Conservation (phyloP, 345 rosid genomes). For the Murraya paniculata region DNA sequence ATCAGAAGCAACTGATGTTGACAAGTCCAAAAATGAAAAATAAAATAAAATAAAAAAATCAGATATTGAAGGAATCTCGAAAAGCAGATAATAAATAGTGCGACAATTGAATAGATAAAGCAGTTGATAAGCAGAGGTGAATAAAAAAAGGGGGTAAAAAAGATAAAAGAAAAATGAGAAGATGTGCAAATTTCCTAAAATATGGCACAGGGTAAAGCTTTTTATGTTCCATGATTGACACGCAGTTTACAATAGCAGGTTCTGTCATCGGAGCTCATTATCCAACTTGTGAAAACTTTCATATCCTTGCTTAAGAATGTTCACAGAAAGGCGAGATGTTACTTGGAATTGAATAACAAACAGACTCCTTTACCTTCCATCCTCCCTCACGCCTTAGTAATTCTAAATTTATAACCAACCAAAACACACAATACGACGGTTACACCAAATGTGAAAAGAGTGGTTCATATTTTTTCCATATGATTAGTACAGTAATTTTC, state of each 20-base stretch:
- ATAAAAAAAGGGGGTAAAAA: background rate
- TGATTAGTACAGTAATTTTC: background rate
- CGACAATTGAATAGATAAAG: background rate
- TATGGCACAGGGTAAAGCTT: background rate
- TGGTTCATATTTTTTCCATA: background rate
- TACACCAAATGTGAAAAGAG: background rate
- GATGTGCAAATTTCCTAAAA: background rate
- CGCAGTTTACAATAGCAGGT: background rate
- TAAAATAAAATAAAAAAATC: too few relatives aligned
- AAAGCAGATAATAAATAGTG: background rate
- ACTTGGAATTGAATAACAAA: background rate
- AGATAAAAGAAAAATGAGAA: too few relatives aligned
- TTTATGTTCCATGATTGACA: background rate
- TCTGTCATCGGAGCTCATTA: background rate
- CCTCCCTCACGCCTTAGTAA: background rate
- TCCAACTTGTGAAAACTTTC: background rate
- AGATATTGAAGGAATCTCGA: background rate
- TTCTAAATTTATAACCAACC: background rate
- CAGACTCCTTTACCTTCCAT: background rate
- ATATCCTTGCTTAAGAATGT: background rate
- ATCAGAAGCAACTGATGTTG: slow-evolving; percentile 23
- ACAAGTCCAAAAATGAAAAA: background rate
- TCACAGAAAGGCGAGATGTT: background rate
- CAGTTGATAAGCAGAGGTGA: background rate
- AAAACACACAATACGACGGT: background rate